A percentile compares a stretch with the other conserved stretches of the same genome.
These are phyloP conservation scores for Microbotryum scabiosae DNA, from an alignment of 1,284 basidiomycete species.

Conservation along the genomic window DNA sequence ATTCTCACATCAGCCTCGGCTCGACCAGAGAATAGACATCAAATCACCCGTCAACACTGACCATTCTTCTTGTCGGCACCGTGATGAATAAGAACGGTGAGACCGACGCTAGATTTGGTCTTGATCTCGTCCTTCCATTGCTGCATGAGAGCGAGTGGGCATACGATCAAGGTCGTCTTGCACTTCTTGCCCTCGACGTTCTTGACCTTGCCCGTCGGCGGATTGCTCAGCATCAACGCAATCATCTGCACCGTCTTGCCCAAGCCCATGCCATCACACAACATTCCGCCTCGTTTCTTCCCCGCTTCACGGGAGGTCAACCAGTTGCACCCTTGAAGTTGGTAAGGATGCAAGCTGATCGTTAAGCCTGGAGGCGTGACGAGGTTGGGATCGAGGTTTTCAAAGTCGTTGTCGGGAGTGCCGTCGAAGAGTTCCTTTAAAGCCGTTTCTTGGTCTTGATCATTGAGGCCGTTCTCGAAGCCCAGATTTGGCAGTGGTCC, in stretches of 20 bases:
- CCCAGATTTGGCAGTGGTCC: slow-evolving; percentile 1
- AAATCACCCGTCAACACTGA: slow-evolving; percentile 37
- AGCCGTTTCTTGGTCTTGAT: slow-evolving; percentile 16
- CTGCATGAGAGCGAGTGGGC: slow-evolving; percentile 58
- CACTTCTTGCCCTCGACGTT: neutral
- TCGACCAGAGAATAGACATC: too few relatives aligned
- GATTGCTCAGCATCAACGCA: slow-evolving; percentile 30
- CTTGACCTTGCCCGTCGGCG: slow-evolving; percentile 6
- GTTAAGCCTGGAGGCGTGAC: slow-evolving; percentile 4
- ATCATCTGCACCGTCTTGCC: slow-evolving; percentile 34
- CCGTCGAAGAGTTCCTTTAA: slow-evolving; percentile 26
- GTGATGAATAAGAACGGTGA: slow-evolving; percentile 73
- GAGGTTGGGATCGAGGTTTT: neutral
- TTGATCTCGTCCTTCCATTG: slow-evolving; percentile 86
- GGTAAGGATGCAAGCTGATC: slow-evolving; percentile 31
- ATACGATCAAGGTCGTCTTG: slow-evolving; percentile 34
- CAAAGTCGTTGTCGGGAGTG: slow-evolving; percentile 14
- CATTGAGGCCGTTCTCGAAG: slow-evolving; percentile 9
- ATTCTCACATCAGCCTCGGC: neutral
- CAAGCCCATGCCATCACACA: slow-evolving; percentile 36
- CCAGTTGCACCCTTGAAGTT: slow-evolving; percentile 33
- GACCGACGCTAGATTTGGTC: slow-evolving; percentile 59
- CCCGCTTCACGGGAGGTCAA: slow-evolving; percentile 26
- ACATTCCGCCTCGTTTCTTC: slow-evolving; percentile 32
- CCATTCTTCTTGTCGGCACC: slow-evolving; percentile 62